These are phyloP conservation scores for Penicillium atrosanguineum DNA, from an alignment of 495 filamentous ascomycete genomes.

Conservation along the genomic window DNA sequence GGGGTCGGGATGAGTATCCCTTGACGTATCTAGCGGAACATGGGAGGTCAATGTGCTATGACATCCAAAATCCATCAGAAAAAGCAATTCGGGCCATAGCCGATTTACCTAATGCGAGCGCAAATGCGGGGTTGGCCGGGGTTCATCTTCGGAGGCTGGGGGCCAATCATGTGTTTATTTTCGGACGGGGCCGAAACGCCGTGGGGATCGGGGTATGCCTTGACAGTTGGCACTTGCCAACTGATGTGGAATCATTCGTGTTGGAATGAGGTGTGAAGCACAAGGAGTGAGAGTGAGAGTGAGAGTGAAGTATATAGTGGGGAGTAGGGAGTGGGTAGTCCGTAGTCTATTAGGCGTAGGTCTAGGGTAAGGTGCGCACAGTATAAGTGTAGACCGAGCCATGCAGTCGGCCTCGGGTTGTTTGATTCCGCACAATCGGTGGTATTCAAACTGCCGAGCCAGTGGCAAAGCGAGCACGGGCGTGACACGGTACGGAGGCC, in stretches of 20 bases:
- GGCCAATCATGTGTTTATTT: constrained; percentile 27
- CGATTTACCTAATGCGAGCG: constrained; percentile 26
- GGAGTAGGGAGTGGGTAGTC: too few species aligned
- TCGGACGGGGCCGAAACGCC: constrained; percentile 26
- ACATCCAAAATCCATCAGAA: neutral
- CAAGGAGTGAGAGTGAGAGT: too few species aligned
- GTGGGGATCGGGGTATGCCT: constrained; percentile 23
- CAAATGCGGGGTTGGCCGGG: constrained; percentile 34
- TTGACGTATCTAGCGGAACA: too few species aligned
- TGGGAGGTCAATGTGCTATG: too few species aligned
- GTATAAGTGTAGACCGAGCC: neutral
- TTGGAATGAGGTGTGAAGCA: too few species aligned
- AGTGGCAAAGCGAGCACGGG: constrained; percentile 3
- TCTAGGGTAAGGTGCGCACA: neutral
- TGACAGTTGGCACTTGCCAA: neutral
- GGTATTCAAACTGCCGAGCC: neutral
- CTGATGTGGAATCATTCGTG: too few species aligned
- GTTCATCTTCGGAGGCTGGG: constrained; percentile 35
- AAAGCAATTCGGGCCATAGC: constrained; percentile 7
- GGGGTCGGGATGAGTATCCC: neutral
- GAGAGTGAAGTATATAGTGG: too few species aligned
- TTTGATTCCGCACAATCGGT: neutral
- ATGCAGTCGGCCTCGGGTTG: neutral
- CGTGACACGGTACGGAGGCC: constrained; percentile 16
- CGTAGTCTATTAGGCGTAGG: neutral